phyloP scores from a whole-genome alignment of 352 stramenopile genomes.

The Phytopythium delawarense region DNA sequence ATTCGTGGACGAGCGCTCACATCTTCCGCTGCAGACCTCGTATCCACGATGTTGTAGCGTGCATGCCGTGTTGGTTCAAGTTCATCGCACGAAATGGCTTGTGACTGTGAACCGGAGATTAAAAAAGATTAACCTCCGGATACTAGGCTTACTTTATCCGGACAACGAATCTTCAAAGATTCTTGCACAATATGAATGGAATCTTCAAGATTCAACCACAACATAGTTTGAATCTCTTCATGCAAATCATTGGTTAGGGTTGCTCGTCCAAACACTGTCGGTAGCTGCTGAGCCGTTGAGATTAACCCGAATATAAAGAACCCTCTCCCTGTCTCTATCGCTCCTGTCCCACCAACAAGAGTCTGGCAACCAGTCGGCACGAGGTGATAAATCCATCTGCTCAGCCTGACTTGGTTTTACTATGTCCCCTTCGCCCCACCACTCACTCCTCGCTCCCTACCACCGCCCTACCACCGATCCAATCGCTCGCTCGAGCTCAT shows the following conservation, averaged over 20 bases:
- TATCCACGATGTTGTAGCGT: no score
- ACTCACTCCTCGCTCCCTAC: background rate
- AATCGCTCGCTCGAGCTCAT: background rate
- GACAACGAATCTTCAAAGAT: background rate
- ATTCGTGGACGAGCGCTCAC: no score
- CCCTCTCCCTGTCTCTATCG: background rate
- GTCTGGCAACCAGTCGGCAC: background rate
- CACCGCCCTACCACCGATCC: background rate
- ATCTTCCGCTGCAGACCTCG: no score
- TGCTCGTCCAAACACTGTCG: background rate
- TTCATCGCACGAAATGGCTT: no score
- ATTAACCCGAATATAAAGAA: slow-evolving; percentile 1
- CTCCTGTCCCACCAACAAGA: background rate
- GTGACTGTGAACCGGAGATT: no score
- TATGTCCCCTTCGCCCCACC: background rate
- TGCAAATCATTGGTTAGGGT: background rate
- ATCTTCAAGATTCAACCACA: background rate
- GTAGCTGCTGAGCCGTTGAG: background rate
- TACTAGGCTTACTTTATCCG: no score
- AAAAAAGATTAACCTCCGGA: no score
- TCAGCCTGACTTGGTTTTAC: background rate
- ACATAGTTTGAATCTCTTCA: background rate
- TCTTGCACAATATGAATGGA: background rate
- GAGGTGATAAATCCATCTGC: background rate
- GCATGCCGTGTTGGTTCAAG: no score